Base-by-base conservation (phyloP, 2,329 filamentous ascomycete genomes). In the Claviceps sp. region DNA sequence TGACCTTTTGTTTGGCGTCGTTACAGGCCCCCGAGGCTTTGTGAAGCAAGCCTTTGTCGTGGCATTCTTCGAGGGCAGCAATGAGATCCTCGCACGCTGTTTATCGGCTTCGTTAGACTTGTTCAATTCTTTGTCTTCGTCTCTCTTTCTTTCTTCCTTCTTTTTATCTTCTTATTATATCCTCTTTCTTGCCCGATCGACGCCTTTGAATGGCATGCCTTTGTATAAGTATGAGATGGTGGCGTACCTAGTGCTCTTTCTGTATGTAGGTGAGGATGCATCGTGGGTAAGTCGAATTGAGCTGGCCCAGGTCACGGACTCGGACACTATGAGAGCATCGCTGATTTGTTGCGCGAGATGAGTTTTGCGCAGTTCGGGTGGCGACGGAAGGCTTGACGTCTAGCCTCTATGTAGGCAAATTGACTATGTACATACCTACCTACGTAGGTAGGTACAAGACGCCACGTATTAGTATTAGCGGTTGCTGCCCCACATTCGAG, bases 251-350 rank as follows among this genome's bases (percentile, higher is more conserved):
- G 76, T 61, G 95, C 95, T 65, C 95, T 85, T 67, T 93, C 89
- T 30, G 89, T 95, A 66, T 97, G 90, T 2, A 98, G 74, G 73
- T 96, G 91, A 51, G 93, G 94, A 87, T 98, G 93, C 93, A 98
- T 98, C 61, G 80, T 66, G 53, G 1, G n/a, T 4, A 3, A 22
- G 11, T 37, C 4, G 4, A 11, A 16, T 22, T 14, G n/a, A 10
- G 44, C 26, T 47, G 44, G n/a, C 26, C 17, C 4, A 19, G 44
- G 26, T 47, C 6, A 16, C 16, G 7, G 24, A 11, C 16, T n/a
- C 5, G 13, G 10, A 8, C 30, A 14, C 30, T 41, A 42, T 19
- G 7, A 34, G 16, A 34, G 14, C 47, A 41, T 48, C 41, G 3
- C 22, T 16, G 38, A 30, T 30, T 42, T 14, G 16, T 19, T 34